Conservation (phyloP, 2,329 filamentous ascomycete species). For the Sarocladium kiliense region DNA sequence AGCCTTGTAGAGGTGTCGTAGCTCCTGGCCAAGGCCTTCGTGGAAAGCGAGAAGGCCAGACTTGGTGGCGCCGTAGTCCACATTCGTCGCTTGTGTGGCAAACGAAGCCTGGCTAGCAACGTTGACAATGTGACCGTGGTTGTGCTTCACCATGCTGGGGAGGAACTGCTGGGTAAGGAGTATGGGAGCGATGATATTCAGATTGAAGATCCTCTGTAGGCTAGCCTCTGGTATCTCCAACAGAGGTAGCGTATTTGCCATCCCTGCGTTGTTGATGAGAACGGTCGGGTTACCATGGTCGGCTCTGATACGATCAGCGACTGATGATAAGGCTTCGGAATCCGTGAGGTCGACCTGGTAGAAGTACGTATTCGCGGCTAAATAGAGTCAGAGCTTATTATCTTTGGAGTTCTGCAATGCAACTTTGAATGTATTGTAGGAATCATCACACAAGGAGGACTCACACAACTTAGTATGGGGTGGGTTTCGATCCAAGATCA, state of each 20-base stretch:
- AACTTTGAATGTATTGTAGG: no score
- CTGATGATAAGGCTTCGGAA: slow-evolving; percentile 43
- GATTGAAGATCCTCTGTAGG: slow-evolving; percentile 63
- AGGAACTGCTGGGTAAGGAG: slow-evolving; percentile 63
- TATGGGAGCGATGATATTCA: slow-evolving; percentile 66
- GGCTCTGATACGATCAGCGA: slow-evolving; percentile 47
- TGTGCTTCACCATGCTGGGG: slow-evolving; percentile 53
- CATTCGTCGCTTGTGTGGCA: slow-evolving; percentile 55
- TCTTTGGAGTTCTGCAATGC: no score
- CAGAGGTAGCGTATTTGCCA: slow-evolving; percentile 56
- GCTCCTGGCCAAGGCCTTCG: slow-evolving; percentile 56
- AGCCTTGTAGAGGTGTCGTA: slow-evolving; percentile 56
- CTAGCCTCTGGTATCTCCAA: slow-evolving; percentile 52
- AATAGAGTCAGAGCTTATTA: no score
- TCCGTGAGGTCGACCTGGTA: slow-evolving; percentile 67
- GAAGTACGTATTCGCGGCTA: slow-evolving; percentile 55
- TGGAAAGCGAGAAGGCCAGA: slow-evolving; percentile 63
- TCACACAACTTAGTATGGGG: slow-evolving; percentile 11
- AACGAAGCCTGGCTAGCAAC: slow-evolving; percentile 61
- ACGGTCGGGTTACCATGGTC: slow-evolving; percentile 61
- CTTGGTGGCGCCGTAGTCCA: slow-evolving; percentile 65
- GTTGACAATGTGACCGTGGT: slow-evolving; percentile 71
- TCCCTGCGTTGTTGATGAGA: slow-evolving; percentile 68
- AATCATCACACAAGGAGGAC: no score
- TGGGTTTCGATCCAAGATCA: slow-evolving; percentile 65